These are phyloP conservation scores for Colletotrichum sp. DNA, from an alignment of 2,329 filamentous ascomycete species.

Conservation along the genomic window DNA sequence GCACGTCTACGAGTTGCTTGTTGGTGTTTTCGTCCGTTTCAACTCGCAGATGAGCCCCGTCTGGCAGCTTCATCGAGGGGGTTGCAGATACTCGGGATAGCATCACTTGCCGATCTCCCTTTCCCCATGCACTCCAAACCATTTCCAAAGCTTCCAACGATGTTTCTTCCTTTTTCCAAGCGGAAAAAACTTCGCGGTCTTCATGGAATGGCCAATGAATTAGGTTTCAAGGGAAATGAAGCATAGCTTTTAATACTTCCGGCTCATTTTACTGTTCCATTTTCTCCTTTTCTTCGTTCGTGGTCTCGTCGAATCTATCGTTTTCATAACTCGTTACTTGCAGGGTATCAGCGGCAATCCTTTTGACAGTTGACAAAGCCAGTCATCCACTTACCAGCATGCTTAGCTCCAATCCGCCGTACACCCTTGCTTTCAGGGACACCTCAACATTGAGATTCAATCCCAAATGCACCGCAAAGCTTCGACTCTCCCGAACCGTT, in stretches of 20 bases:
- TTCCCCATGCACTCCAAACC: background rate
- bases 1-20: background rate
- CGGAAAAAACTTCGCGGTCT: background rate
- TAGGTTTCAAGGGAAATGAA: no score
- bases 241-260: no score
- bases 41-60: background rate
- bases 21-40: background rate
- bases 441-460: slow-evolving; percentile 12
- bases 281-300: background rate
- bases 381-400: background rate
- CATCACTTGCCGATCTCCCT: background rate
- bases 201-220: no score
- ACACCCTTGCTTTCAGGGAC: slow-evolving; percentile 1
- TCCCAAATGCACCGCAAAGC: slow-evolving; percentile 3
- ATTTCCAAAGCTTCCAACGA: background rate
- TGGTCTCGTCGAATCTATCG: background rate
- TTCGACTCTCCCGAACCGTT: background rate
- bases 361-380: background rate
- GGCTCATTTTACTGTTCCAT: background rate
- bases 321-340: background rate
- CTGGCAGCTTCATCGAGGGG: background rate
- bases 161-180: background rate
- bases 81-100: background rate
- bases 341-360: background rate
- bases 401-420: slow-evolving; percentile 6